Evolutionary conservation across 2,329 filamentous ascomycete genomes (phyloP).

Genomic region (Lizonia empirigonia): DNA sequence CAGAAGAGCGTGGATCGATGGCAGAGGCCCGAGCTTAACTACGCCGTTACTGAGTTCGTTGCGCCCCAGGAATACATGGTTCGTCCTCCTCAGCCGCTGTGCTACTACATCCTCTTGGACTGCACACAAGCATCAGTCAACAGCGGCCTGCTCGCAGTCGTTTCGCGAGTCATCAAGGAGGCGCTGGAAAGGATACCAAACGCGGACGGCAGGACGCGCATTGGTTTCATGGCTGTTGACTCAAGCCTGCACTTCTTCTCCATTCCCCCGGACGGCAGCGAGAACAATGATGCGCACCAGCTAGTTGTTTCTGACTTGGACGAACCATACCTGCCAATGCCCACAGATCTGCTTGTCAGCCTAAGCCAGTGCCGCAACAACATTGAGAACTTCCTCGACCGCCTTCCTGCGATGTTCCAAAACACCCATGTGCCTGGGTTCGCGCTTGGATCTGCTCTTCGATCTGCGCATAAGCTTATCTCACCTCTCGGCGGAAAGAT

Average conservation of each 20-base stretch:
- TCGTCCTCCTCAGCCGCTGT: conserved; percentile 82
- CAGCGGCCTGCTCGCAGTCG: conserved; percentile 82
- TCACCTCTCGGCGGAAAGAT: conserved; percentile 94
- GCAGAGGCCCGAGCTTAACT: conserved; percentile 90
- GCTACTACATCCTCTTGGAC: conserved; percentile 37
- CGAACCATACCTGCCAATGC: conserved; percentile 94
- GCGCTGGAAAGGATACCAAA: conserved; percentile 98
- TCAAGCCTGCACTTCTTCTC: conserved; percentile 95
- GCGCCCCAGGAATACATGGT: conserved; percentile 99
- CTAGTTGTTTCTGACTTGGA: conserved; percentile 93
- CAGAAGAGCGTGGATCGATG: conserved; percentile 89
- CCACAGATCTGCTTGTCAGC: conserved; percentile 87
- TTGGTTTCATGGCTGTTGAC: conserved; percentile 96
- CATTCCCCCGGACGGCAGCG: conserved; percentile 85
- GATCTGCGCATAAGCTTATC: conserved; percentile 94
- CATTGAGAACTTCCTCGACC: conserved; percentile 87
- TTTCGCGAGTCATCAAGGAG: conserved; percentile 90
- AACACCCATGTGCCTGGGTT: conserved; percentile 87
- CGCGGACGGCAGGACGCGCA: conserved; percentile 85
- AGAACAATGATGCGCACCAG: conserved; percentile 85
- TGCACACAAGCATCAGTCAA: conserved; percentile 71
- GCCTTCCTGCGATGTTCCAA: conserved; percentile 95
- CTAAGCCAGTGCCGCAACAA: conserved; percentile 87
- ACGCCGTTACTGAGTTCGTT: conserved; percentile 96
- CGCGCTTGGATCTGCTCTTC: conserved; percentile 92